These are phyloP conservation scores for Neostapfia colusana DNA, from an alignment of 176 grass and related monocot genomes.

Conservation along the genomic window DNA sequence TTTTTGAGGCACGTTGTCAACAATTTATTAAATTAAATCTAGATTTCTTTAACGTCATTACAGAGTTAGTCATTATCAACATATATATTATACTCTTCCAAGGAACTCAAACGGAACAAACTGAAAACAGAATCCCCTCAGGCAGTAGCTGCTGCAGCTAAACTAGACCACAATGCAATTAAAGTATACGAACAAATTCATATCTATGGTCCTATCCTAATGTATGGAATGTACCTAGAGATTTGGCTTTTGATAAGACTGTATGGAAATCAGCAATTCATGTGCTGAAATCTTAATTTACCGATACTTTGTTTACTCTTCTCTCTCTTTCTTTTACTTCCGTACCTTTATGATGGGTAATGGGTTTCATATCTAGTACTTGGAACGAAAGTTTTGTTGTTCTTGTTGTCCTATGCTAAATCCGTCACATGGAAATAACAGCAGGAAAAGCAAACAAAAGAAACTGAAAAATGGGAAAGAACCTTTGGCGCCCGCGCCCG, in stretches of 20 bases:
- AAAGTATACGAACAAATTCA: background rate
- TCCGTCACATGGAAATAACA: background rate
- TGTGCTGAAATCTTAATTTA: too few species aligned
- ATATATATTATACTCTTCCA: background rate
- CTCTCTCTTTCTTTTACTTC: too few species aligned
- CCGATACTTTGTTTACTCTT: too few species aligned
- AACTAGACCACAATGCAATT: slow-evolving; percentile 1
- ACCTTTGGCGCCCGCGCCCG: slow-evolving; percentile 73
- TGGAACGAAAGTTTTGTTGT: too few species aligned
- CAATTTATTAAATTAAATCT: background rate
- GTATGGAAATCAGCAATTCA: too few species aligned
- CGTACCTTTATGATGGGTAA: too few species aligned
- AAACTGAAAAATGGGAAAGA: background rate
- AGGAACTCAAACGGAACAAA: background rate
- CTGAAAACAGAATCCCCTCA: background rate
- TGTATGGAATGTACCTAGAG: too few species aligned
- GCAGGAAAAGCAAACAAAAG: background rate
- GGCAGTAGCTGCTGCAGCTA: background rate
- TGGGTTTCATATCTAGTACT: too few species aligned
- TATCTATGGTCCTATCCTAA: background rate
- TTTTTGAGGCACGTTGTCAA: background rate
- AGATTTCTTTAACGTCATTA: background rate
- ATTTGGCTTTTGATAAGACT: too few species aligned
- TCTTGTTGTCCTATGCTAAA: too few species aligned
- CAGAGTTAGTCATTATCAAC: background rate